Evolutionary conservation across 1,284 basidiomycete genomes (phyloP).

Genomic region (Ustilago nuda): DNA sequence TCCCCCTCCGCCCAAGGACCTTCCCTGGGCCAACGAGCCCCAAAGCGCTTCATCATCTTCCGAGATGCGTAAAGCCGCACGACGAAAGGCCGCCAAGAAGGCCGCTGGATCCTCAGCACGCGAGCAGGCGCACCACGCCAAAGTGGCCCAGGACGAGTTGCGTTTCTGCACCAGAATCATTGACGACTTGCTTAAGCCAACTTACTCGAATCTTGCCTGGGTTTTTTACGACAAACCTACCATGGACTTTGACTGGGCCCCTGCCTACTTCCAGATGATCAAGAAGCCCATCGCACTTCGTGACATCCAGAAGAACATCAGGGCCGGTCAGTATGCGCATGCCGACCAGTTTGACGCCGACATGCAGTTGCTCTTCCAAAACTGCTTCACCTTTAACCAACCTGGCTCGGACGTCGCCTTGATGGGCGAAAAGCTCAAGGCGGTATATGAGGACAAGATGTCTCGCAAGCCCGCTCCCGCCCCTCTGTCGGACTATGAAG

Average conservation of each 20-base stretch:
- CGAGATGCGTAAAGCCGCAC: constrained; percentile 41
- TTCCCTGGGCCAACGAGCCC: constrained; percentile 81
- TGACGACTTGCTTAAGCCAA: constrained; percentile 80
- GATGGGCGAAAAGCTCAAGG: constrained; percentile 74
- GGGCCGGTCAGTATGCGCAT: constrained; percentile 79
- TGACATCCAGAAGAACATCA: constrained; percentile 76
- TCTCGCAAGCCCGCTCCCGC: constrained; percentile 76
- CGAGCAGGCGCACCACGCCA: constrained; percentile 75
- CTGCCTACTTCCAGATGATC: constrained; percentile 87
- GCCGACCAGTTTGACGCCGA: constrained; percentile 86
- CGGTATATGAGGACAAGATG: constrained; percentile 92
- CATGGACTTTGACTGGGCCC: constrained; percentile 79
- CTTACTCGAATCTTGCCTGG: constrained; percentile 79
- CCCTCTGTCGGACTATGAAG: constrained; percentile 63
- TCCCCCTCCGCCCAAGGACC: constrained; percentile 90
- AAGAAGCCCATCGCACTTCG: constrained; percentile 89
- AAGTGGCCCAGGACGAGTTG: constrained; percentile 82
- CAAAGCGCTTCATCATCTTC: constrained; percentile 47
- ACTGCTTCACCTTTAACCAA: constrained; percentile 93
- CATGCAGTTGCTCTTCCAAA: constrained; percentile 91
- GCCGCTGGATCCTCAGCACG: constrained; percentile 51
- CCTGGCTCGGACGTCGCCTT: constrained; percentile 85
- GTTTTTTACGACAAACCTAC: constrained; percentile 95
- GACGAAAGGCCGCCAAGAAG: constrained; percentile 52
- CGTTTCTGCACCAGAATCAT: constrained; percentile 83